Percentiles rank a stretch among this genome's conserved stretches.
Evolutionary conservation across 129 eudicot species (phyloP).

Genomic region (Chrysanthemum lavandulifolium): DNA sequence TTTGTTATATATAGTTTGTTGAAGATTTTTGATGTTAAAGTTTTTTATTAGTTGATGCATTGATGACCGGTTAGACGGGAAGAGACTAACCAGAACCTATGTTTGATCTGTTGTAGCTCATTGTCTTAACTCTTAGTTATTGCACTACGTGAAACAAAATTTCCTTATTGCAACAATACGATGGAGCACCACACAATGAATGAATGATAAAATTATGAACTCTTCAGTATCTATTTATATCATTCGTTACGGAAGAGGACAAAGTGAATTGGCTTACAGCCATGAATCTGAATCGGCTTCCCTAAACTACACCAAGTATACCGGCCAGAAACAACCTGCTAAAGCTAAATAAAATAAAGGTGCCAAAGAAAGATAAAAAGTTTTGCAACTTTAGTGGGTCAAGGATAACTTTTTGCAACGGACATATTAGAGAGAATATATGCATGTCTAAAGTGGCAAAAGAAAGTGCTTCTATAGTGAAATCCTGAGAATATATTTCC

Average conservation of each 20-base stretch:
- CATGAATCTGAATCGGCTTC: constrained; percentile 32
- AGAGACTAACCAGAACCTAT: constrained; percentile 54
- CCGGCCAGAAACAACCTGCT: constrained; percentile 39
- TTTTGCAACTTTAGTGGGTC: constrained; percentile 13
- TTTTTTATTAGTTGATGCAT: constrained; percentile 18
- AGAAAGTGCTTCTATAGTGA: constrained; percentile 18
- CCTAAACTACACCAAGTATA: constrained; percentile 38
- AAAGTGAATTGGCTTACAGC: constrained; percentile 31
- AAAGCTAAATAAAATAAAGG: constrained; percentile 33
- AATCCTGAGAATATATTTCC: constrained; percentile 33
- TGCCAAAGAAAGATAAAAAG: constrained; percentile 25
- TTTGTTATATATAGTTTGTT: constrained; percentile 18
- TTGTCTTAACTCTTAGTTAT: constrained; percentile 30
- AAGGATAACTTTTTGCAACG: constrained; percentile 18
- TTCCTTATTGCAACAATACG: constrained; percentile 18
- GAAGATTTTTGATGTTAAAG: constrained; percentile 7
- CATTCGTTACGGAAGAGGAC: constrained; percentile 9
- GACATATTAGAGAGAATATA: constrained; percentile 20
- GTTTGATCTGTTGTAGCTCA: constrained; percentile 66
- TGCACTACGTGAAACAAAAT: constrained; percentile 10
- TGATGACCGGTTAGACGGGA: not conserved
- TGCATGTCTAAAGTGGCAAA: constrained; percentile 30
- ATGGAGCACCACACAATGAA: constrained; percentile 37
- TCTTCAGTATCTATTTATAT: constrained; percentile 49
- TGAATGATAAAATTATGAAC: constrained; percentile 13